phyloP scores from a whole-genome alignment of 2,329 filamentous ascomycete species.

The Tolypocladium pustulatum region DNA sequence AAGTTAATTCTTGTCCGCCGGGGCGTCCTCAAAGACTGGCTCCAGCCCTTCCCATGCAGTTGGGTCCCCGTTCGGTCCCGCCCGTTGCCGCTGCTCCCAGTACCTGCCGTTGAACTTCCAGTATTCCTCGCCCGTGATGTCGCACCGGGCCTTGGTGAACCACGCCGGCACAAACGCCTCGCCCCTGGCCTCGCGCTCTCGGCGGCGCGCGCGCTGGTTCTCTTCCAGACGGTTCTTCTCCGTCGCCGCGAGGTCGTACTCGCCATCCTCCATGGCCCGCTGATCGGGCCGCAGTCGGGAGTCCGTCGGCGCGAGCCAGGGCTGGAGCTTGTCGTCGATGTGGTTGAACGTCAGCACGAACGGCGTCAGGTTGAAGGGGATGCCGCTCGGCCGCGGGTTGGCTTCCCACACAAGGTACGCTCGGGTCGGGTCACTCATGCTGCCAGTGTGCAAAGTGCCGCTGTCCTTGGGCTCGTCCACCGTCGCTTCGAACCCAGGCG shows the following conservation, averaged over 20 bases:
- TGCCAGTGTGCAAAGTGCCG: conserved; percentile 33
- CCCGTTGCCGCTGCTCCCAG: conserved; percentile 64
- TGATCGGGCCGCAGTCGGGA: conserved; percentile 90
- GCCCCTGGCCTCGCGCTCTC: conserved; percentile 63
- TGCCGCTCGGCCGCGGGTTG: conserved; percentile 66
- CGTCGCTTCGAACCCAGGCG: conserved; percentile 75
- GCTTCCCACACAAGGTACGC: conserved; percentile 92
- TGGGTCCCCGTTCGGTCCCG: conserved; percentile 45
- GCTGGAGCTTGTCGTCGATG: conserved; percentile 67
- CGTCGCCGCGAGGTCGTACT: conserved; percentile 83
- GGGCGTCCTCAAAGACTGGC: conserved; percentile 51
- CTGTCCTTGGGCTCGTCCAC: conserved; percentile 45
- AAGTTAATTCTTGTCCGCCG: neutral
- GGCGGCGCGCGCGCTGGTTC: conserved; percentile 69
- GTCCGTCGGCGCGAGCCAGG: conserved; percentile 81
- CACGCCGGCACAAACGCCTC: conserved; percentile 77
- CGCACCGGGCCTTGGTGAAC: conserved; percentile 66
- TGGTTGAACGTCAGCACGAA: conserved; percentile 94
- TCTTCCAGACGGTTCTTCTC: conserved; percentile 96
- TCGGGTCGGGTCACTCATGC: conserved; percentile 54
- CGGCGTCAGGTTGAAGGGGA: conserved; percentile 94
- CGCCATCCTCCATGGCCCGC: conserved; percentile 96
- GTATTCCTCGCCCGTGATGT: conserved; percentile 76
- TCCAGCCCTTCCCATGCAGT: conserved; percentile 62
- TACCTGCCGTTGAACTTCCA: conserved; percentile 88